Base-by-base conservation (phyloP, 1,284 basidiomycete species). In the Moniliophthora roreri region DNA sequence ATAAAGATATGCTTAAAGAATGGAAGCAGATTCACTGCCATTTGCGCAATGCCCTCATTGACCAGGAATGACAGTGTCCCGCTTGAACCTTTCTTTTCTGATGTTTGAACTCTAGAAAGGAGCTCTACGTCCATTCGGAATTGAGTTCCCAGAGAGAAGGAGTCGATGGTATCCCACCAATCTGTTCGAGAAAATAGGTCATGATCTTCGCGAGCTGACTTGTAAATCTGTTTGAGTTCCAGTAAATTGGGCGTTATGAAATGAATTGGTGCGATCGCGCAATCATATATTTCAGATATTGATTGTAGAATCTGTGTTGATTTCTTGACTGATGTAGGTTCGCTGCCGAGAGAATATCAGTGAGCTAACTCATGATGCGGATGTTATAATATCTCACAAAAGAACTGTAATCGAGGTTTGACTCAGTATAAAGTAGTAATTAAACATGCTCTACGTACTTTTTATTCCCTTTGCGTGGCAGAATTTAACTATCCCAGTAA, bases 291-390 rank as follows among this genome's bases (percentile, higher is more conserved):
- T 50, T 48, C 51, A 48, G 50, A 65, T 47, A 63, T 65, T 5
- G 63, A 63, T 38, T 57, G 79, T 8, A 95, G 65, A 42, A 98
- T 82, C 2, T 78, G 74, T 1, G 76, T 73, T 2, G 90, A 87
- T 71, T 98, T 98, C 28, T 79, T 71, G 9, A 89, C 77, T 0
- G 94, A 96, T 0, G 95, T 98, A 0, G 95, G 95, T 69, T 98
- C 87, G 62, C 86, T 88, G 57, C n/a, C 6, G 7, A 20, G n/a
- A 20, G 11, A 4, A 20, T 13, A 41, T 20, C 18, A 41, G n/a
- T 2, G 3, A 24, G 16, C 13, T 26, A 26, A 24, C 24, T 26
- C 18, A 11, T 16, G 13, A 15, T 32, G 15, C 1, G 15, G 9
- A 4, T 15, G 24, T 15, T 26, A 18, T 18, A 21, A 32, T 16